Conservation (phyloP, 805 yeast genomes). For the Ascoidea rubescens region DNA sequence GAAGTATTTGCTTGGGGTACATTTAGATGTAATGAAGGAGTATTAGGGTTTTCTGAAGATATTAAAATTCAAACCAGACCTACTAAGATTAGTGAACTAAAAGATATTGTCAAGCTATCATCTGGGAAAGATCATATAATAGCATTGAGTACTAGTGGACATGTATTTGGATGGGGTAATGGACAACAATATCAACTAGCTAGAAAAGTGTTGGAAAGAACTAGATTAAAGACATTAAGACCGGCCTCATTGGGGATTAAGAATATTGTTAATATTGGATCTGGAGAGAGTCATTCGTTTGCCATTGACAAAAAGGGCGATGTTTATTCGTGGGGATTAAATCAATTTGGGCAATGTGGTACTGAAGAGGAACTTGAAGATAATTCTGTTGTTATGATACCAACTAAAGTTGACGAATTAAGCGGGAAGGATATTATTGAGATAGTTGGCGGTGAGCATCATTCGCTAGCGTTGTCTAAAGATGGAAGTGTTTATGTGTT, state of each 20-base stretch:
- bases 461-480: conserved; percentile 60
- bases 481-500: conserved; percentile 69
- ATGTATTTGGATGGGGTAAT: conserved; percentile 94
- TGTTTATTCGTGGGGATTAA: conserved; percentile 87
- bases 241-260: conserved; percentile 78
- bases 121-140: conserved; percentile 88
- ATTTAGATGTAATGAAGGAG: conserved; percentile 86
- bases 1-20: conserved; percentile 97
- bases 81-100: conserved; percentile 40
- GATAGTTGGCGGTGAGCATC: conserved; percentile 93
- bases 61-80: conserved; percentile 58
- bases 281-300: conserved; percentile 94
- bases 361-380: conserved; percentile 64
- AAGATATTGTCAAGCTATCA: conserved; percentile 68
- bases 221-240: conserved; percentile 54
- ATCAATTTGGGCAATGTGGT: conserved; percentile 96
- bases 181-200: conserved; percentile 92
- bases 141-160: conserved; percentile 72
- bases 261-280: conserved; percentile 65
- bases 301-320: conserved; percentile 66
- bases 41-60: conserved; percentile 64
- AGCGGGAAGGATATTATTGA: conserved; percentile 38
- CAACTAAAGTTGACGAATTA: conserved; percentile 59
- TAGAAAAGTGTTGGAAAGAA: conserved; percentile 69
- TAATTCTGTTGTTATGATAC: conserved; percentile 68